Percentiles rank a stretch among this genome's conserved stretches.
These are phyloP conservation scores for Flaveria brownii DNA, from an alignment of 129 eudicot species.

Conservation along the genomic window DNA sequence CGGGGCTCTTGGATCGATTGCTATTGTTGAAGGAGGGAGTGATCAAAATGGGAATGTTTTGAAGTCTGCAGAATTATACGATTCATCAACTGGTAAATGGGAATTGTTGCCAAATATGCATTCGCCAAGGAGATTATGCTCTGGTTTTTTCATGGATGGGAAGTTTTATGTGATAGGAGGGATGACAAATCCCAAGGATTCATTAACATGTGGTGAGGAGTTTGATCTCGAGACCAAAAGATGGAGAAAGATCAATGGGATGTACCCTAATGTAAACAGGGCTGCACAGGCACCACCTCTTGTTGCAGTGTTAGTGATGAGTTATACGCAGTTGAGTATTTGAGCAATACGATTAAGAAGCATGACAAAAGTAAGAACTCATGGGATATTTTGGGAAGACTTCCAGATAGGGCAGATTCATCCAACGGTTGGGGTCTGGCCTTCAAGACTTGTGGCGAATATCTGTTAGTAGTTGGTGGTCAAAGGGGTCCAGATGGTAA, in stretches of 20 bases:
- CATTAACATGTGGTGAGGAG: no score
- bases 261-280: slow-evolving; percentile 57
- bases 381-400: slow-evolving; percentile 45
- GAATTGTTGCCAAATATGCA: slow-evolving; percentile 59
- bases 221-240: slow-evolving; percentile 29
- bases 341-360: slow-evolving; percentile 22
- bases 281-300: slow-evolving; percentile 75
- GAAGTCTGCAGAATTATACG: slow-evolving; percentile 61
- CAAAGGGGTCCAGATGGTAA: slow-evolving; percentile 66
- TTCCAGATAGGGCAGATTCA: slow-evolving; percentile 59
- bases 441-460: slow-evolving; percentile 56
- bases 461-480: slow-evolving; percentile 65
- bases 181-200: no score
- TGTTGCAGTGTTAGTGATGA: slow-evolving; percentile 66
- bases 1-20: slow-evolving; percentile 51
- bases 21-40: slow-evolving; percentile 71
- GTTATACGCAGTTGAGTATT: slow-evolving; percentile 55
- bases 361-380: no score
- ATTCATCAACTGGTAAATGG: slow-evolving; percentile 56
- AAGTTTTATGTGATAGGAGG: no score
- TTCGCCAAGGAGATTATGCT: slow-evolving; percentile 40
- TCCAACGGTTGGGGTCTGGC: slow-evolving; percentile 75
- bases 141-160: no score
- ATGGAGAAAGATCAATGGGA: slow-evolving; percentile 56
- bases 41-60: slow-evolving; percentile 56